Conservation (phyloP, 129 eudicot species). For the Ambrosia trifida region DNA sequence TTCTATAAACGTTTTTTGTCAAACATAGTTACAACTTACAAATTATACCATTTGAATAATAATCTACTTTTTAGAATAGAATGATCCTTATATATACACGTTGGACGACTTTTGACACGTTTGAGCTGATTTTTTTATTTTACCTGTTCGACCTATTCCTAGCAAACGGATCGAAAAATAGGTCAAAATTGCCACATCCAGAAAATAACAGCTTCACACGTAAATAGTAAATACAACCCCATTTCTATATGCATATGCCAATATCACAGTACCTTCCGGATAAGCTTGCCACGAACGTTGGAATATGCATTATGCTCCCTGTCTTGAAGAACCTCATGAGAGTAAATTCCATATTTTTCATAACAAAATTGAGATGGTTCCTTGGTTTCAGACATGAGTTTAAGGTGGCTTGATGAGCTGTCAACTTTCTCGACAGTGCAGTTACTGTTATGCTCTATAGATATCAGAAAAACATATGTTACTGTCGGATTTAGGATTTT, state of each 20-base stretch:
- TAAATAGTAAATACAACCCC: not conserved
- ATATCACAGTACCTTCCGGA: slow-evolving; percentile 46
- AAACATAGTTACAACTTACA: no score
- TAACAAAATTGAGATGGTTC: slow-evolving; percentile 42
- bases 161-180: no score
- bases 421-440: slow-evolving; percentile 33
- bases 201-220: no score
- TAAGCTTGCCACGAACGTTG: slow-evolving; percentile 39
- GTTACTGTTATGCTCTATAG: slow-evolving; percentile 22
- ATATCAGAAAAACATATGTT: slow-evolving; percentile 34
- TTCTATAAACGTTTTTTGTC: no score
- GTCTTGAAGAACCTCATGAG: slow-evolving; percentile 87
- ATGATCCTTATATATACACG: no score
- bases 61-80: no score
- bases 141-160: no score
- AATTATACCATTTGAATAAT: no score
- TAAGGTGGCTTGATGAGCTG: slow-evolving; percentile 28
- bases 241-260: no score
- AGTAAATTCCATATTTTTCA: slow-evolving; percentile 68
- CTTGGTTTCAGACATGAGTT: slow-evolving; percentile 21
- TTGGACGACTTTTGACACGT: no score
- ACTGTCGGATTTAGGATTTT: not conserved
- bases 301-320: slow-evolving; percentile 47
- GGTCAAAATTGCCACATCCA: no score
- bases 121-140: no score